Percentiles rank a stretch among this genome's conserved stretches.
Evolutionary conservation across 2,329 filamentous ascomycete species (phyloP).

Genomic region (Stagonosporopsis vannaccii): DNA sequence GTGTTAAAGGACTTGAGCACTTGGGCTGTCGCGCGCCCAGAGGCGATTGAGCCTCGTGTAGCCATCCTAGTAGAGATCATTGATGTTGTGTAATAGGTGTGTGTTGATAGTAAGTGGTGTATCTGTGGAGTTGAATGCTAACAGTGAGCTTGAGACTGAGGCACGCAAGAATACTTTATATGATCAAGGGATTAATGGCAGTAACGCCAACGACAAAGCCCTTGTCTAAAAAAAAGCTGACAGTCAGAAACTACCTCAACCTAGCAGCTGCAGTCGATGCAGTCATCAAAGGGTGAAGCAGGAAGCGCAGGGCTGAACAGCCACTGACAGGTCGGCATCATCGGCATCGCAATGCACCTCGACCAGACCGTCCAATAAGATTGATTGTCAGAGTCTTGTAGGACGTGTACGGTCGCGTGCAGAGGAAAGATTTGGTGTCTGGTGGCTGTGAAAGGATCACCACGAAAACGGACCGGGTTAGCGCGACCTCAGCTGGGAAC

Average conservation of each 20-base stretch:
- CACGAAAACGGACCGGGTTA: slow-evolving; percentile 15
- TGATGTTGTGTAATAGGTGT: slow-evolving; percentile 18
- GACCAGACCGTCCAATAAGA: background rate
- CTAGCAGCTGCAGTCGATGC: slow-evolving; percentile 9
- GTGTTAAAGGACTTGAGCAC: slow-evolving; percentile 49
- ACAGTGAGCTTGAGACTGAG: slow-evolving; percentile 30
- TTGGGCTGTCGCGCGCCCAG: slow-evolving; percentile 48
- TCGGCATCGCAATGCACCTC: slow-evolving; percentile 11
- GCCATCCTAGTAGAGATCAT: slow-evolving; percentile 42
- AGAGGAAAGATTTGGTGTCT: slow-evolving; percentile 5
- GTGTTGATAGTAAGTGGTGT: slow-evolving; percentile 12
- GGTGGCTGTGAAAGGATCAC: slow-evolving; percentile 16
- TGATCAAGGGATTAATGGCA: slow-evolving; percentile 15
- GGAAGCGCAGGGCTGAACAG: slow-evolving; percentile 18
- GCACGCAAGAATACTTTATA: slow-evolving; percentile 39
- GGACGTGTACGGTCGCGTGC: slow-evolving; percentile 14
- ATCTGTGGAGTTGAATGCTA: slow-evolving; percentile 18
- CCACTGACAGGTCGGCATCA: slow-evolving; percentile 16
- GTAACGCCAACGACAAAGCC: slow-evolving; percentile 28
- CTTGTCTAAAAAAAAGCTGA: slow-evolving; percentile 18
- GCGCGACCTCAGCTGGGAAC: slow-evolving; percentile 2
- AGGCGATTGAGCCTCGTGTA: slow-evolving; percentile 37
- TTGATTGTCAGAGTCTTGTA: slow-evolving; percentile 5
- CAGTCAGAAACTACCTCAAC: slow-evolving; percentile 2
- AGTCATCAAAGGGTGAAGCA: slow-evolving; percentile 35